Base-by-base conservation (phyloP, 495 filamentous ascomycete species). In the Aspergillus taichungensis region DNA sequence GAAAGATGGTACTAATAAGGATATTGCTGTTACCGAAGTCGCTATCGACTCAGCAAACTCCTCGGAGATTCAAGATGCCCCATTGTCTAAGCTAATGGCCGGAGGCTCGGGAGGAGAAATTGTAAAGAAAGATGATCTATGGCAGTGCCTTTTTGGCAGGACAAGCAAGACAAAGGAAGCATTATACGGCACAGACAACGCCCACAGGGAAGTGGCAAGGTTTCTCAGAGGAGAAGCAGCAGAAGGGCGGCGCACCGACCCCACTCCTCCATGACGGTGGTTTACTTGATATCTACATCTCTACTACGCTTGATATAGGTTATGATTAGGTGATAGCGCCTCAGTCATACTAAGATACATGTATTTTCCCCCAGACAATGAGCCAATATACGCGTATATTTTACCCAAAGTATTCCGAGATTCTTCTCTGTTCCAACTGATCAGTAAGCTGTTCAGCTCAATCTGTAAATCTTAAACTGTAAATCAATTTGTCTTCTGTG, bases 91-190 rank as follows among this genome's bases (percentile, higher is more conserved):
- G 55, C 52, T 96, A 47, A 75, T 96, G 61, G 77, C 74, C 29
- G 83, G 80, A 49, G 77, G 80, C 2, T 77, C 74, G 1, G 81
- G 82, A n/a, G 91, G 91, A 6, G 91, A 97, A 60, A 60, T 83
- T 37, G 87, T 97, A 5, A 73, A 77, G 24, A 73, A 85, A 42
- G 77, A 83, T 33, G 91, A 95, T 63, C 62, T 97, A 27, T 95
- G 89, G 91, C 77, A 77, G 38, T 97, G 91, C 67, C 65, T 96
- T 8, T 96, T 95, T 71, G 83, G 82, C 11, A 59, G 6, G 62
- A 60, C 9, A 62, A 60, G 43, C 37, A 50, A 43, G 42, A 44
- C 12, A 43, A 50, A 34, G 43, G 49, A 24, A 24, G 18, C 18
- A 24, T 24, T 24, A 24, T 24, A 24, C 36, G 28, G 43, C 11